A percentile compares a stretch with the other conserved stretches of the same genome.
Conservation (phyloP, 2,329 filamentous ascomycete genomes). For the Arachnopeziza araneosa region DNA sequence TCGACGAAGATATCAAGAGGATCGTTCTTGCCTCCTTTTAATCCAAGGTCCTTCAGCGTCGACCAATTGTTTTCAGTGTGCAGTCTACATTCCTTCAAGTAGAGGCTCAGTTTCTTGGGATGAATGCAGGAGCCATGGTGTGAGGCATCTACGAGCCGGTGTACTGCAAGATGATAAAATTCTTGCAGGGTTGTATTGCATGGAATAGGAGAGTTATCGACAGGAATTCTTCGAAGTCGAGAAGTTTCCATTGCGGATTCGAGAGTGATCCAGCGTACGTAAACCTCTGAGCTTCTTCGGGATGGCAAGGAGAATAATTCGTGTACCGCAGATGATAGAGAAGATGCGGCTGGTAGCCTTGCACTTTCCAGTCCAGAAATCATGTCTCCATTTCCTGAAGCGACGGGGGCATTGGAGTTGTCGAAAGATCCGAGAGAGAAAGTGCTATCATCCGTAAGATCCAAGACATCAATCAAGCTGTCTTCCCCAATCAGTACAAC, state of each 20-base stretch:
- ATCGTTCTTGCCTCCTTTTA: not conserved
- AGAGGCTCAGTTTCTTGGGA: conserved; percentile 1
- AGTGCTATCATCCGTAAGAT: conserved; percentile 6
- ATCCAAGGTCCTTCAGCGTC: conserved; percentile 1
- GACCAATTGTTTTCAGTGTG: conserved; percentile 3
- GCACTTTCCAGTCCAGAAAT: not conserved
- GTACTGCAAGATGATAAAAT: conserved; percentile 1
- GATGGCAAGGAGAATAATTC: not conserved
- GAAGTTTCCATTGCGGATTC: conserved; percentile 1
- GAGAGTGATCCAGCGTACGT: conserved; percentile 7
- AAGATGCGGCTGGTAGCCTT: not conserved
- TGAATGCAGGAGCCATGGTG: not conserved
- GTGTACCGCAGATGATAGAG: not conserved
- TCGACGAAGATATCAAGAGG: conserved; percentile 9
- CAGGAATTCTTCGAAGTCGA: conserved; percentile 5
- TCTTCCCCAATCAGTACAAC: conserved; percentile 4
- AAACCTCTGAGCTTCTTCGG: not conserved
- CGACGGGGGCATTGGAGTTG: not conserved
- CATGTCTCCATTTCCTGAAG: not conserved
- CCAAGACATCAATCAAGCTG: conserved; percentile 4
- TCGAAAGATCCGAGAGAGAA: conserved; percentile 2
- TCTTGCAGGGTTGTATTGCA: conserved; percentile 2
- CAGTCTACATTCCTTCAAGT: conserved; percentile 4
- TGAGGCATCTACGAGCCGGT: not conserved
- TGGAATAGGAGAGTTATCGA: conserved; percentile 1